phyloP scores from a whole-genome alignment of 768 basidiomycete genomes.

The Suillus placidus region DNA sequence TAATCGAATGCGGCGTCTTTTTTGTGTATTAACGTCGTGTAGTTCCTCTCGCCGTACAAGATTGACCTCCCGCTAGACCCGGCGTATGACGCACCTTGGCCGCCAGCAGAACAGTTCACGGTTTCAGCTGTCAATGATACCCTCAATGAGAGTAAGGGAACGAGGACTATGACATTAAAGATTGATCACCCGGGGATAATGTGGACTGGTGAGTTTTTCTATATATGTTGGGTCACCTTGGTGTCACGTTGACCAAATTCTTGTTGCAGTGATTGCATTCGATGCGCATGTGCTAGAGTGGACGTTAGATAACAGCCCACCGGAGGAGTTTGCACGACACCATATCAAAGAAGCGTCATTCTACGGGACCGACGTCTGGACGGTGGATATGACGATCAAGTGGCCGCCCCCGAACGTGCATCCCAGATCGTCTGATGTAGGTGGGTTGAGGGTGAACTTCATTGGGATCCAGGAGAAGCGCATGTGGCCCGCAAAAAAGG shows the following conservation, averaged over 20 bases:
- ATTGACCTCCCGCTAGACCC: constrained; percentile 60
- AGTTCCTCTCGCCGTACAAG: constrained; percentile 88
- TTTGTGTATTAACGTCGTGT: not conserved
- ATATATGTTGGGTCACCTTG: constrained; percentile 2
- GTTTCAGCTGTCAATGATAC: constrained; percentile 62
- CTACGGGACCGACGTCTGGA: constrained; percentile 75
- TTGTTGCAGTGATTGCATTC: constrained; percentile 73
- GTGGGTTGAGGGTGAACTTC: constrained; percentile 64
- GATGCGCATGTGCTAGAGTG: constrained; percentile 87
- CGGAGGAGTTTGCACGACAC: constrained; percentile 74
- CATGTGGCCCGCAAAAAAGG: constrained; percentile 78
- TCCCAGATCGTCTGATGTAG: constrained; percentile 23
- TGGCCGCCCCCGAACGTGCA: constrained; percentile 33
- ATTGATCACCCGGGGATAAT: constrained; percentile 81
- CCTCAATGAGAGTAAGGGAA: constrained; percentile 57
- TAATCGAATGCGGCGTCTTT: not conserved
- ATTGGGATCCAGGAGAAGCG: constrained; percentile 81
- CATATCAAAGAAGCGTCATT: constrained; percentile 92
- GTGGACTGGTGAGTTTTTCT: constrained; percentile 68
- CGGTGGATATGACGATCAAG: constrained; percentile 71
- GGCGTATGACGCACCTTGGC: constrained; percentile 55
- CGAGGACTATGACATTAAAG: constrained; percentile 67
- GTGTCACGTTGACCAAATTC: not conserved
- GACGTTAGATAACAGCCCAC: constrained; percentile 81
- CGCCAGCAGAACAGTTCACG: constrained; percentile 43